Evolutionary conservation across 495 filamentous ascomycete genomes (phyloP).

Genomic region (Bathelium albidoporum): DNA sequence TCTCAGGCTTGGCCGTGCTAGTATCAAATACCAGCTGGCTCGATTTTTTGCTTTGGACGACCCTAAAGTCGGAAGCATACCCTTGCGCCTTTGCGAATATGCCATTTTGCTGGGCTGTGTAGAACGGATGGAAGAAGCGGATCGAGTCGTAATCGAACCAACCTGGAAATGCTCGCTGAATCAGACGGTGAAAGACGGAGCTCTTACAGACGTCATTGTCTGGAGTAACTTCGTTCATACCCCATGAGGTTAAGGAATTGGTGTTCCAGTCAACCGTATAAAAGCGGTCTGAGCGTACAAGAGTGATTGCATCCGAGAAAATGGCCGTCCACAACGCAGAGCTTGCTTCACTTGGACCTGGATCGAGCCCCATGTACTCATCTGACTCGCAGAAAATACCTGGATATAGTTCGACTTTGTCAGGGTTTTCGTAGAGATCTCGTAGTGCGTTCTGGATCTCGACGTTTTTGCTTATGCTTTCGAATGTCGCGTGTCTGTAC

Average conservation of each 20-base stretch:
- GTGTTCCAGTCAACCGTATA: conserved; percentile 34
- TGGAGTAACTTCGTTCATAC: conserved; percentile 6
- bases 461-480: conserved; percentile 43
- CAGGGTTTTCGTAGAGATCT: conserved; percentile 49
- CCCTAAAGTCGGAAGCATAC: conserved; percentile 1
- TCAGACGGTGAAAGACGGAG: conserved; percentile 3
- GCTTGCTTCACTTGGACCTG: conserved; percentile 15
- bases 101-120: conserved; percentile 1
- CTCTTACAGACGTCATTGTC: conserved; percentile 5
- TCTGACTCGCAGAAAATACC: conserved; percentile 13
- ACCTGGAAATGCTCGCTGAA: conserved; percentile 4
- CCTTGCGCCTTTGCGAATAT: conserved; percentile 5
- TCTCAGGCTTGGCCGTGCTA: conserved; percentile 9
- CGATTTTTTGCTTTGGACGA: neutral
- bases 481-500: conserved; percentile 48
- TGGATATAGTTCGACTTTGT: conserved; percentile 51
- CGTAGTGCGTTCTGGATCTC: conserved; percentile 25
- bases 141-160: conserved; percentile 2
- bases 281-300: conserved; percentile 45
- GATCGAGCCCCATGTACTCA: conserved; percentile 4
- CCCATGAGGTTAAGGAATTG: conserved; percentile 3
- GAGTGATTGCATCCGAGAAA: conserved; percentile 43
- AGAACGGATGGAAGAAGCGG: conserved; percentile 2
- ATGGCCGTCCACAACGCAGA: conserved; percentile 36
- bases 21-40: neutral